phyloP scores from a whole-genome alignment of 495 filamentous ascomycete genomes.

The Diplogelasinospora grovesii region DNA sequence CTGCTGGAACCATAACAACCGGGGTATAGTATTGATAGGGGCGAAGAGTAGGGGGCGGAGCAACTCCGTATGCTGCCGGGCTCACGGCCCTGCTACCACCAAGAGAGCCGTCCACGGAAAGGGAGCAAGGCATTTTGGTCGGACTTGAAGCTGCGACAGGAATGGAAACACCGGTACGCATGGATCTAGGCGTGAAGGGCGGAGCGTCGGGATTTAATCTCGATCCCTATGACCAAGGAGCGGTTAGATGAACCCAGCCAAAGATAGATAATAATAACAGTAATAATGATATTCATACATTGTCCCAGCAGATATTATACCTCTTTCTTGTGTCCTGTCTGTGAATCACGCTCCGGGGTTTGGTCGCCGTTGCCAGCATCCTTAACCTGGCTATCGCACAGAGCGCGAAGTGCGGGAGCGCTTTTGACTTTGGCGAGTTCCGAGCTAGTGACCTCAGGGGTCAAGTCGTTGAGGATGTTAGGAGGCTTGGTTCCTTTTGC shows the following conservation, averaged over 20 bases:
- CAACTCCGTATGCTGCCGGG: no score
- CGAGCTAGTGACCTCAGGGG: conserved; percentile 21
- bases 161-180: conserved; percentile 4
- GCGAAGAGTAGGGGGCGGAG: conserved; percentile 2
- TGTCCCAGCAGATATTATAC: conserved; percentile 39
- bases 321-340: conserved; percentile 36
- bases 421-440: conserved; percentile 32
- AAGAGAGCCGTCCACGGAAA: no score
- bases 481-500: conserved; percentile 23
- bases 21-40: conserved; percentile 15
- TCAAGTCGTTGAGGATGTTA: conserved; percentile 38
- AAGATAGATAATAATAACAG: conserved; percentile 29
- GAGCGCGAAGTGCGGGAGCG: conserved; percentile 7
- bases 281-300: no score
- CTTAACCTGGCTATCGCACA: background rate
- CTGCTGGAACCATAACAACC: conserved; percentile 14
- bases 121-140: no score
- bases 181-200: conserved; percentile 45
- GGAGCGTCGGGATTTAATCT: conserved; percentile 49
- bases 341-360: conserved; percentile 8
- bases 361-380: conserved; percentile 4
- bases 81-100: conserved; percentile 1
- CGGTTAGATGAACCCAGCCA: conserved; percentile 35
- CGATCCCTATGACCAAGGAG: conserved; percentile 35
- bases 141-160: conserved; percentile 5